Conservation (phyloP, 306 rosid genomes). For the Biancaea sappan region DNA sequence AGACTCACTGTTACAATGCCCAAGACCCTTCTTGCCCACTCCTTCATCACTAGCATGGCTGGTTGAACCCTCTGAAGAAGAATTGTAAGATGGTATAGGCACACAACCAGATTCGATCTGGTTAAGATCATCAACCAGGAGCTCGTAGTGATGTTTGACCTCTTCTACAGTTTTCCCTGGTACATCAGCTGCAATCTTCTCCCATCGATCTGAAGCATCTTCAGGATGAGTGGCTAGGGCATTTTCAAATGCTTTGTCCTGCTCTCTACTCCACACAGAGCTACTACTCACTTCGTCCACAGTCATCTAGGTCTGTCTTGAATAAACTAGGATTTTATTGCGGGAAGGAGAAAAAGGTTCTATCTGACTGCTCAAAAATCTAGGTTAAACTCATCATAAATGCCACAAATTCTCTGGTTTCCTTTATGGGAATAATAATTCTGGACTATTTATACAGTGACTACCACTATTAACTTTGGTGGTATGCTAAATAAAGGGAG, state of each 20-base stretch:
- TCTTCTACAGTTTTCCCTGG: conserved; percentile 79
- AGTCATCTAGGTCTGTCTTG: conserved; percentile 54
- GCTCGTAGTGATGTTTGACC: conserved; percentile 77
- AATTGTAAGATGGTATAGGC: conserved; percentile 78
- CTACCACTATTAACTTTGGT: conserved; percentile 22
- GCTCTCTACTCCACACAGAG: conserved; percentile 88
- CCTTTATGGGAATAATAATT: conserved; percentile 42
- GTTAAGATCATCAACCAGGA: conserved; percentile 74
- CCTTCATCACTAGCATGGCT: conserved; percentile 85
- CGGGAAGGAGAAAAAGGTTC: conserved; percentile 36
- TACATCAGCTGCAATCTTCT: conserved; percentile 80
- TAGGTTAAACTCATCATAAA: conserved; percentile 42
- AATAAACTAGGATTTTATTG: conserved; percentile 37
- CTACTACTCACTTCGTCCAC: conserved; percentile 66
- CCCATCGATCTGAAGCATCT: conserved; percentile 83
- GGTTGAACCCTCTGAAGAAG: conserved; percentile 75
- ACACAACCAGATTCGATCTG: conserved; percentile 91
- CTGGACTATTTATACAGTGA: conserved; percentile 35
- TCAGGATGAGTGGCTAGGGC: conserved; percentile 80
- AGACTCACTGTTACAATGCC: conserved; percentile 57
- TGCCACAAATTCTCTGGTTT: conserved; percentile 22
- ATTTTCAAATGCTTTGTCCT: conserved; percentile 91
- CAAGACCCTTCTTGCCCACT: conserved; percentile 62
- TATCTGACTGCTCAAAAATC: conserved; percentile 36
- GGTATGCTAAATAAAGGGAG: conserved; percentile 41